Percentiles rank a stretch among this genome's conserved stretches.
These are phyloP conservation scores for Basipetospora chlamydospora DNA, from an alignment of 2,329 filamentous ascomycete species.

Conservation along the genomic window DNA sequence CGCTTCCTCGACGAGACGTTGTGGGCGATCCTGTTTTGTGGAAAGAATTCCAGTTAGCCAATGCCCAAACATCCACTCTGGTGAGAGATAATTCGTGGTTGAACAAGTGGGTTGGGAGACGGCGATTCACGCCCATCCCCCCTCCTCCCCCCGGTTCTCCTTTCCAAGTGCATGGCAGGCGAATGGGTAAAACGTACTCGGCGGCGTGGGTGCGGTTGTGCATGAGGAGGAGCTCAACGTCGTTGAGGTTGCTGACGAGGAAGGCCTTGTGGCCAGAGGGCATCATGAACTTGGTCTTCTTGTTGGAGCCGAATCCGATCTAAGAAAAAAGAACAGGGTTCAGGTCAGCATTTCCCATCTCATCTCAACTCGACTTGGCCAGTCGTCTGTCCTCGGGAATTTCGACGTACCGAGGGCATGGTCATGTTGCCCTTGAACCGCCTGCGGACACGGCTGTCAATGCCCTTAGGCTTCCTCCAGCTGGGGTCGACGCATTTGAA, in stretches of 20 bases:
- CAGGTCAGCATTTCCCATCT: too few species aligned
- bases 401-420: constrained; percentile 86
- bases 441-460: constrained; percentile 94
- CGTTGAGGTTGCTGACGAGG: constrained; percentile 92
- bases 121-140: too few species aligned
- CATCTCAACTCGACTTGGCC: not conserved
- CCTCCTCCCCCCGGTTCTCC: not conserved
- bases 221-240: constrained; percentile 97
- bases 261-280: constrained; percentile 99
- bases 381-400: not conserved
- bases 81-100: too few species aligned
- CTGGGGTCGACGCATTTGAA: constrained; percentile 81
- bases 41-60: constrained; percentile 10
- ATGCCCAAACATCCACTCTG: not conserved
- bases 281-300: constrained; percentile 98
- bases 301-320: constrained; percentile 99
- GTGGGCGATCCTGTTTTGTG: constrained; percentile 91
- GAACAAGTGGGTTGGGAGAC: too few species aligned
- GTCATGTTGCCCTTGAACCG: constrained; percentile 90
- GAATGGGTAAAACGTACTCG: constrained; percentile 53
- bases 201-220: constrained; percentile 99
- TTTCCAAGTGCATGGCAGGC: not conserved
- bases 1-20: constrained; percentile 97
- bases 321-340: too few species aligned
- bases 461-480: constrained; percentile 99